phyloP scores from a whole-genome alignment of 2,329 filamentous ascomycete species.

The Beauveria scarabaeidicola region DNA sequence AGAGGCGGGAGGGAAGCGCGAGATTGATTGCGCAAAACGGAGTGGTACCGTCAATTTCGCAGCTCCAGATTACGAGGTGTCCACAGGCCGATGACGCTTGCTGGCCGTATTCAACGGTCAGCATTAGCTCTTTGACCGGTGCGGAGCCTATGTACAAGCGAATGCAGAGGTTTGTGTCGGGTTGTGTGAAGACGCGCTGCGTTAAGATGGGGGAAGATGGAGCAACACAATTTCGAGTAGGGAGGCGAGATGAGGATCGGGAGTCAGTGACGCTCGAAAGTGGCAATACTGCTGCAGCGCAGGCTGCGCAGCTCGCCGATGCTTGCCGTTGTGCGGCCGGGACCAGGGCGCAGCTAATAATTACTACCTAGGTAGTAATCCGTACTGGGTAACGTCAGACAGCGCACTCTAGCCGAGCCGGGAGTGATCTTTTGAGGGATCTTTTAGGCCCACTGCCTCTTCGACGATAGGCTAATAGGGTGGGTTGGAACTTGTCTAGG shows the following conservation, averaged over 20 bases:
- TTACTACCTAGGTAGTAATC: too few relatives aligned
- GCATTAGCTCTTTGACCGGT: background rate
- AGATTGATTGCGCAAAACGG: background rate
- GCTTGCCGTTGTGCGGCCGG: background rate
- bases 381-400: too few relatives aligned
- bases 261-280: background rate
- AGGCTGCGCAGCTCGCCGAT: background rate
- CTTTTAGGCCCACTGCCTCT: background rate
- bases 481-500: background rate
- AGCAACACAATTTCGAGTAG: background rate
- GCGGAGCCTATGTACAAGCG: background rate
- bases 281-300: background rate
- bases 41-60: background rate
- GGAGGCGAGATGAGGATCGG: constrained; percentile 7
- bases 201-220: background rate
- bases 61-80: background rate
- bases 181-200: background rate
- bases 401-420: background rate
- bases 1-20: background rate
- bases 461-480: background rate
- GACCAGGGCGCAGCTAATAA: background rate
- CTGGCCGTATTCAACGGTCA: background rate
- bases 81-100: background rate
- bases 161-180: background rate
- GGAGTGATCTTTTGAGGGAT: constrained; percentile 2